phyloP scores from a whole-genome alignment of 2,329 filamentous ascomycete species.

The Septoria linicola region DNA sequence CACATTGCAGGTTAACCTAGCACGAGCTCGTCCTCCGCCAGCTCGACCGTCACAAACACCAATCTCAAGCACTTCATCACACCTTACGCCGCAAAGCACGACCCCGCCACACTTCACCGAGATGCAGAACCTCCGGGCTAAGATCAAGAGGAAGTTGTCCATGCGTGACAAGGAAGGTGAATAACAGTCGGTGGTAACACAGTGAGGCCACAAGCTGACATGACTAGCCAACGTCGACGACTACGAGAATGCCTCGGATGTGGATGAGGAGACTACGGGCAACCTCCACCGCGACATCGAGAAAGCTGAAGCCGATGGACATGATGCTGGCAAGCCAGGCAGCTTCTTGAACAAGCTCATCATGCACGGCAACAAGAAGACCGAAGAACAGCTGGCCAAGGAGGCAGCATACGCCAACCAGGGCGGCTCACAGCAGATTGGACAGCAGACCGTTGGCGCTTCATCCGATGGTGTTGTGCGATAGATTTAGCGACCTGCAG shows the following conservation, averaged over 20 bases:
- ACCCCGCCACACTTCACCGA: constrained; percentile 8
- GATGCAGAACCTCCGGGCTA: constrained; percentile 40
- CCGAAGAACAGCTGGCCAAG: constrained; percentile 37
- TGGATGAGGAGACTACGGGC: constrained; percentile 41
- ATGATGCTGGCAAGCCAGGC: constrained; percentile 37
- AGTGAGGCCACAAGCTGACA: constrained; percentile 3
- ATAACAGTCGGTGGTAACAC: too few relatives aligned
- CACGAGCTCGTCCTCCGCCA: not conserved
- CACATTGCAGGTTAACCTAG: too few relatives aligned
- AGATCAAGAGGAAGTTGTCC: constrained; percentile 41
- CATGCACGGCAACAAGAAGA: constrained; percentile 43
- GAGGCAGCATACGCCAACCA: constrained; percentile 21
- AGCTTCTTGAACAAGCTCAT: constrained; percentile 41
- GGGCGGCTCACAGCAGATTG: constrained; percentile 9
- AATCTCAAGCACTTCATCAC: too few relatives aligned
- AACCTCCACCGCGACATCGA: constrained; percentile 39
- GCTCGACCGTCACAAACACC: not conserved
- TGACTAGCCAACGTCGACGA: constrained; percentile 33
- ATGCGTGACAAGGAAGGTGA: constrained; percentile 41
- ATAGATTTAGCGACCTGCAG: not conserved
- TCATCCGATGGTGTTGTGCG: constrained; percentile 9
- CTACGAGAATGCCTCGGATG: constrained; percentile 35
- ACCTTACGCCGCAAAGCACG: too few relatives aligned
- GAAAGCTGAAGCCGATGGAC: constrained; percentile 36
- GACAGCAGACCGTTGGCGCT: constrained; percentile 3